phyloP scores from a whole-genome alignment of 352 stramenopile species.

The Aphanomyces cochlioides region DNA sequence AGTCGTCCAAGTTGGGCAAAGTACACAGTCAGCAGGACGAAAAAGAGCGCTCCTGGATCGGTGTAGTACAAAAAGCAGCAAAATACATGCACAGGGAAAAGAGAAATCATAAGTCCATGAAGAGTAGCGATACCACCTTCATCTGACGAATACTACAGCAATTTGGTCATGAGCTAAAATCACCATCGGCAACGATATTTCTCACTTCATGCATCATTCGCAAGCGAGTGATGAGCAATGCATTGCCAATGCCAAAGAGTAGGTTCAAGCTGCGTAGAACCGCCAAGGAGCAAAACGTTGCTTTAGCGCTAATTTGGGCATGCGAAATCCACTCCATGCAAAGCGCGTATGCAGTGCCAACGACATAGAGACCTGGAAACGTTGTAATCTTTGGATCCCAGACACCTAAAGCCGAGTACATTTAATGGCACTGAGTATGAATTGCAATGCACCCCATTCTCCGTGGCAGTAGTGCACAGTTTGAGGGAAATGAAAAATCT shows the following conservation, averaged over 20 bases:
- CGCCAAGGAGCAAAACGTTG: slow-evolving; percentile 49
- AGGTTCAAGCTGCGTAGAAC: slow-evolving; percentile 78
- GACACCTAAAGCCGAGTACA: slow-evolving; percentile 38
- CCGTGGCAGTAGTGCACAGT: neutral
- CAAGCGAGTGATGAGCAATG: slow-evolving; percentile 49
- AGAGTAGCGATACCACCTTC: slow-evolving; percentile 40
- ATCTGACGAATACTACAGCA: slow-evolving; percentile 11
- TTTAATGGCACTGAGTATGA: neutral
- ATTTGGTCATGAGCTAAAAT: neutral
- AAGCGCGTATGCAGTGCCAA: slow-evolving; percentile 46
- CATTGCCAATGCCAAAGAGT: slow-evolving; percentile 64
- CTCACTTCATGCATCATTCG: slow-evolving; percentile 40
- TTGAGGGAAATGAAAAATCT: slow-evolving; percentile 4
- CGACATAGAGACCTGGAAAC: slow-evolving; percentile 84
- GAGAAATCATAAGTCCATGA: slow-evolving; percentile 63
- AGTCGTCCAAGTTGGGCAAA: slow-evolving; percentile 52
- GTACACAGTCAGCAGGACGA: slow-evolving; percentile 81
- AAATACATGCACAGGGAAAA: slow-evolving; percentile 84
- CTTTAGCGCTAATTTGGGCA: slow-evolving; percentile 3
- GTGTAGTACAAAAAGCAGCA: slow-evolving; percentile 90
- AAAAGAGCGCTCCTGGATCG: slow-evolving; percentile 79
- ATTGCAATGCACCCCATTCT: neutral
- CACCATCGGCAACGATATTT: neutral
- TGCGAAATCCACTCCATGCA: slow-evolving; percentile 23
- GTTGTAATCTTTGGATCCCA: slow-evolving; percentile 93